These are phyloP conservation scores for Mrakia frigida DNA, from an alignment of 768 basidiomycete species.

Conservation along the genomic window DNA sequence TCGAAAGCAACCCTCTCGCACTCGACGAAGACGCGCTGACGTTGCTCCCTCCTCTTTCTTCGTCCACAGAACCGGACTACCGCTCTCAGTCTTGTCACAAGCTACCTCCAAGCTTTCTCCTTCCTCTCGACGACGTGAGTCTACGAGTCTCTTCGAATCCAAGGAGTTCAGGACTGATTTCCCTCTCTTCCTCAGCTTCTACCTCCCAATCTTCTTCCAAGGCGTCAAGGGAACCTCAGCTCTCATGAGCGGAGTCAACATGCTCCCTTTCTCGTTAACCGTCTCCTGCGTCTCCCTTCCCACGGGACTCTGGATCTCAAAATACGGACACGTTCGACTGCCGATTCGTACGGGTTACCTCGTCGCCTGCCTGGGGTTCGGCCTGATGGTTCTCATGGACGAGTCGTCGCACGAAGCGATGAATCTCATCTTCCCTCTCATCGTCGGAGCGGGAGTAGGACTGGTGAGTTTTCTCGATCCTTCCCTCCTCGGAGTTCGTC, in stretches of 20 bases:
- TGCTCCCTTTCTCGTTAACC: slow-evolving; percentile 31
- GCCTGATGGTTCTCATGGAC: slow-evolving; percentile 23
- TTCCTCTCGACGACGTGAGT: slow-evolving; percentile 25
- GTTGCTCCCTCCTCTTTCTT: neutral
- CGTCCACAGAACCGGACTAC: slow-evolving; percentile 18
- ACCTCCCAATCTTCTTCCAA: slow-evolving; percentile 32
- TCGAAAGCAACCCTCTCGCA: too few species aligned
- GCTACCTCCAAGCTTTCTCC: slow-evolving; percentile 26
- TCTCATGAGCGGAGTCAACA: slow-evolving; percentile 29
- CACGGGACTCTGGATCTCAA: slow-evolving; percentile 16
- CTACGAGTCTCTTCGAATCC: neutral
- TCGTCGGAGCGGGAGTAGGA: slow-evolving; percentile 24
- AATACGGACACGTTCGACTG: slow-evolving; percentile 5
- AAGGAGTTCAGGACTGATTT: too few species aligned
- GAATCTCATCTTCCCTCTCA: slow-evolving; percentile 11
- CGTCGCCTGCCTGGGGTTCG: slow-evolving; percentile 20
- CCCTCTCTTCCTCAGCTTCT: slow-evolving; percentile 3
- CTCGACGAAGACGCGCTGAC: neutral
- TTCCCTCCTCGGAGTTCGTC: neutral
- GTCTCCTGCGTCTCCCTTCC: slow-evolving; percentile 19
- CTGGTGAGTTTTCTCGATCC: neutral
- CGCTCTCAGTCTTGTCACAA: neutral
- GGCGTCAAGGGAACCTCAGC: slow-evolving; percentile 26
- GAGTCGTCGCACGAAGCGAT: neutral
- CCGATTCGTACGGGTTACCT: slow-evolving; percentile 22